Evolutionary conservation across 495 filamentous ascomycete genomes (phyloP).

Genomic region (Aspergillus haitiensis): DNA sequence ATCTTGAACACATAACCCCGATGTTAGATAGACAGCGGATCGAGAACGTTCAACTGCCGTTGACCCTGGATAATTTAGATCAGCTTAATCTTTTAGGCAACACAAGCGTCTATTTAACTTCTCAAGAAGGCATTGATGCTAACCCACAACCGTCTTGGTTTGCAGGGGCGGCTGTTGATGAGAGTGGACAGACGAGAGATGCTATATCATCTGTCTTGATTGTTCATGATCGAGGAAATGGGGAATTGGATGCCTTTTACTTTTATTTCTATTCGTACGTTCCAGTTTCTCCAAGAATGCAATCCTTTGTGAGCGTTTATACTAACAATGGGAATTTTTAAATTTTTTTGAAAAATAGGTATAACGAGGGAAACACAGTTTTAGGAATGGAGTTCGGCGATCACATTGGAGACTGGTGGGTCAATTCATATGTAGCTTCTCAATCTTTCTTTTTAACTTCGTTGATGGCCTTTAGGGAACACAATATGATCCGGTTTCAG

Average conservation of each 20-base stretch:
- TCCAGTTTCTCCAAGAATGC: no score
- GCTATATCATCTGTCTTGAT: conserved; percentile 53
- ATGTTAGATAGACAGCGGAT: conserved; percentile 53
- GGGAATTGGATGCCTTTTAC: conserved; percentile 63
- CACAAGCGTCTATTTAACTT: conserved; percentile 58
- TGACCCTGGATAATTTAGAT: conserved; percentile 59
- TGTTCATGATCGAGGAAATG: conserved; percentile 55
- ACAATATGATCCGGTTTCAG: conserved; percentile 67
- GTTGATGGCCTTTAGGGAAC: conserved; percentile 45
- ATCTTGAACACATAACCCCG: conserved; percentile 56
- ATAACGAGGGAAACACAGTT: conserved; percentile 53
- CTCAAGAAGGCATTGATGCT: conserved; percentile 53
- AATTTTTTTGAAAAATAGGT: conserved; percentile 26
- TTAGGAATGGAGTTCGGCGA: conserved; percentile 55
- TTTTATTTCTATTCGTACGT: conserved; percentile 66
- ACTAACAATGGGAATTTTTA: background rate
- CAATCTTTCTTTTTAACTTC: background rate
- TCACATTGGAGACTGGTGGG: conserved; percentile 64
- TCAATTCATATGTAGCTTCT: background rate
- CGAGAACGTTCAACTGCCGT: conserved; percentile 37
- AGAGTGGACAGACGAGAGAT: conserved; percentile 46
- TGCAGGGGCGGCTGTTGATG: conserved; percentile 48
- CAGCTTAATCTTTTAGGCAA: conserved; percentile 51
- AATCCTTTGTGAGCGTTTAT: no score
- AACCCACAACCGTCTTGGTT: conserved; percentile 56